Evolutionary conservation across 2,329 filamentous ascomycete species (phyloP), one percentile per base, ranked within the genome.

Genomic region (Colletotrichum sp.): DNA sequence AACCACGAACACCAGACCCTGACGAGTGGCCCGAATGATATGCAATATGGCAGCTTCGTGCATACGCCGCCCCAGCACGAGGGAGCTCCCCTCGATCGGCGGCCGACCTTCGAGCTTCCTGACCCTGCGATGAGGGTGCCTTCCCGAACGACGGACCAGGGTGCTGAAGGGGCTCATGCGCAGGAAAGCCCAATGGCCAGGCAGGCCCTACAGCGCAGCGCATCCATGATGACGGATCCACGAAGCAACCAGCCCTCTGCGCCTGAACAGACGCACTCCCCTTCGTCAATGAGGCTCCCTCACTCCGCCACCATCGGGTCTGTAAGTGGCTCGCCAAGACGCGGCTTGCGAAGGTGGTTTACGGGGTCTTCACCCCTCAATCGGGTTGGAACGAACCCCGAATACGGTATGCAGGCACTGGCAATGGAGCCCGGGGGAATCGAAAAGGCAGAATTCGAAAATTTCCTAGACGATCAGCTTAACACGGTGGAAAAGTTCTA

Each of bases 401-500:
- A 90, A 71, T 81, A 86, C 82, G 82, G 86, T 60, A 78, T 88
- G 81, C 83, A 88, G 66, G 84, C 86, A 28, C 81, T 90, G 30
- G 76, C 77, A 18, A 26, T 77, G 66, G 90, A 92, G 57, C 90
- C 95, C 52, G 89, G 98, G 5, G 93, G 95, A 60, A 88, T 93
- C 72, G 90, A 92, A 21, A 93, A 98, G 83, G 90, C 90, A n/a
- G 95, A 98, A 16, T 99, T 99, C 82, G 96, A 96, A 83, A 86
- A 88, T 0, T 99, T 97, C 81, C 87, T 99, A 69, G 95, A 98
- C 80, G 87, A 87, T 12, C 94, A 99, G 85, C 88, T 99, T 16
- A 89, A 93, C n/a, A 99, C 99, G 85, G 95, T 99, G 13, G 96
- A 99, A 82, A 86, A 88, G 0, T 99, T 99, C 81, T 99, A 99